Conservation (phyloP, 345 rosid genomes). For the Camelina neglecta region DNA sequence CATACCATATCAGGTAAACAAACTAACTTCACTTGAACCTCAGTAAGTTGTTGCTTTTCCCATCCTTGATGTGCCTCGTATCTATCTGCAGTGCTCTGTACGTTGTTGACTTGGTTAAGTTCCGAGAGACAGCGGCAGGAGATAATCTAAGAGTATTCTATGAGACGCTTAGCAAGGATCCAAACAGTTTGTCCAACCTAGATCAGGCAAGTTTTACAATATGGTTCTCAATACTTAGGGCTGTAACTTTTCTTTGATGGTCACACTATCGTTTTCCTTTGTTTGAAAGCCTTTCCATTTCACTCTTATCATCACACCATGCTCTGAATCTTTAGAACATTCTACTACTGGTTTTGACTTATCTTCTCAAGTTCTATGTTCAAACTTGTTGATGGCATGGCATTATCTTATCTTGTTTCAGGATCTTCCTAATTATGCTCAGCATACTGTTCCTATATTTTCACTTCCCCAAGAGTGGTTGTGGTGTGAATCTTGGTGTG, state of each 20-base stretch:
- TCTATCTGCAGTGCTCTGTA: slow-evolving; percentile 80
- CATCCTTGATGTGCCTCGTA: slow-evolving; percentile 38
- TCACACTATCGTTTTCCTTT: slow-evolving; percentile 2
- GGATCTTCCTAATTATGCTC: slow-evolving; percentile 99
- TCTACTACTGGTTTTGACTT: slow-evolving; percentile 24
- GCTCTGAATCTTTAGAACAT: neutral
- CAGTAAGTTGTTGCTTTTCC: neutral
- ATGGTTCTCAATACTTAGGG: slow-evolving; percentile 7
- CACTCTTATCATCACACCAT: neutral
- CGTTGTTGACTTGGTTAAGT: slow-evolving; percentile 90
- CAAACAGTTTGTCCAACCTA: slow-evolving; percentile 94
- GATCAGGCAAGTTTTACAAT: slow-evolving; percentile 69
- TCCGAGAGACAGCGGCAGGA: slow-evolving; percentile 97
- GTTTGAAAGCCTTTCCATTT: slow-evolving; percentile 16
- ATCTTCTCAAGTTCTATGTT: slow-evolving; percentile 4
- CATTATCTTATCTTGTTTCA: slow-evolving; percentile 45
- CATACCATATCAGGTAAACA: slow-evolving; percentile 93
- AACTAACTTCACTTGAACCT: slow-evolving; percentile 28
- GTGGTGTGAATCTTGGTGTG: slow-evolving; percentile 99
- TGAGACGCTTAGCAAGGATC: slow-evolving; percentile 99
- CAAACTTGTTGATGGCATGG: slow-evolving; percentile 30
- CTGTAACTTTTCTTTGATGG: slow-evolving; percentile 9
- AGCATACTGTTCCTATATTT: slow-evolving; percentile 89
- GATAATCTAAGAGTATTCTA: slow-evolving; percentile 95
- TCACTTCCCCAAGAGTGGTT: slow-evolving; percentile 98